Percentiles rank a stretch among this genome's conserved stretches.
Evolutionary conservation across 139 green algal genomes (phyloP).

Genomic region (Picochlorum sp.): DNA sequence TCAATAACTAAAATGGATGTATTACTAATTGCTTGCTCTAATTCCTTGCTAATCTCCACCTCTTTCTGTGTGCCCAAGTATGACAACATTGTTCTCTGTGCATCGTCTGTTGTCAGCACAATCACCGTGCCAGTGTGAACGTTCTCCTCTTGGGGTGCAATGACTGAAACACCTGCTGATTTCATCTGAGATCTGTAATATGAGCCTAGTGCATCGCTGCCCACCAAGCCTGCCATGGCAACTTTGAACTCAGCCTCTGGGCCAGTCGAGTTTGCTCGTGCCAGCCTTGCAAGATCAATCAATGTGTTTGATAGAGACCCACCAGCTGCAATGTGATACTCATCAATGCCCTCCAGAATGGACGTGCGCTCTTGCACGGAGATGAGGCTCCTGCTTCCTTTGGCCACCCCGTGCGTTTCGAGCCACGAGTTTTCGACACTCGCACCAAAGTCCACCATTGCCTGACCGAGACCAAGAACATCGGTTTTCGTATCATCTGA

Average conservation of each 20-base stretch:
- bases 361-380: slow-evolving; percentile 14
- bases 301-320: slow-evolving; percentile 87
- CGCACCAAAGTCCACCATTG: slow-evolving; percentile 57
- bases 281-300: slow-evolving; percentile 64
- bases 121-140: slow-evolving; percentile 66
- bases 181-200: slow-evolving; percentile 68
- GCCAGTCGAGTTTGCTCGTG: slow-evolving; percentile 18
- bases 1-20: slow-evolving; percentile 65
- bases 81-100: slow-evolving; percentile 82
- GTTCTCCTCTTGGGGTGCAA: slow-evolving; percentile 31
- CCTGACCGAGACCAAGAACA: slow-evolving; percentile 47
- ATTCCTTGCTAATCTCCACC: slow-evolving; percentile 27
- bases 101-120: slow-evolving; percentile 81
- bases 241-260: slow-evolving; percentile 38
- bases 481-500: slow-evolving; percentile 11
- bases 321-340: slow-evolving; percentile 62
- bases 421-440: slow-evolving; percentile 45
- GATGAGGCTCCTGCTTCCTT: slow-evolving; percentile 43
- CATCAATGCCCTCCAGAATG: slow-evolving; percentile 17
- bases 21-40: slow-evolving; percentile 42
- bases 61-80: slow-evolving; percentile 50
- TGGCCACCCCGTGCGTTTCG: slow-evolving; percentile 26
- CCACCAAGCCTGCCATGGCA: slow-evolving; percentile 54
- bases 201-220: slow-evolving; percentile 58
- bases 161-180: slow-evolving; percentile 51